Evolutionary conservation across 2,329 filamentous ascomycete species (phyloP).

Genomic region (Monilinia polystroma): DNA sequence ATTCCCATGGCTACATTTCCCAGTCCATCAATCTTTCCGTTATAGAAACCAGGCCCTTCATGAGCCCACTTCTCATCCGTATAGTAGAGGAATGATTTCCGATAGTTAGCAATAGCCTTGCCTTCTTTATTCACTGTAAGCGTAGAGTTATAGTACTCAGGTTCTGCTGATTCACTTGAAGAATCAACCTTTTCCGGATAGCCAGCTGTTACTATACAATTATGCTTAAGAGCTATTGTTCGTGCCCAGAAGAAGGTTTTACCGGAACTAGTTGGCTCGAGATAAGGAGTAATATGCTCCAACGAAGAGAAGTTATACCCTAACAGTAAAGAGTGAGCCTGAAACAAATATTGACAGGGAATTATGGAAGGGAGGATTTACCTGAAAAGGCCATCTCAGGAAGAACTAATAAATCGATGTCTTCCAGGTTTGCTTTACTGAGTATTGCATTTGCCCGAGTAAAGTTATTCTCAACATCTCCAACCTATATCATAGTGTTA

Average conservation of each 20-base stretch:
- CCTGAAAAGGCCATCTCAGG: slow-evolving; percentile 76
- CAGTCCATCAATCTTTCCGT: slow-evolving; percentile 47
- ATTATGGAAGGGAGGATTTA: slow-evolving; percentile 39
- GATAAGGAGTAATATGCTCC: slow-evolving; percentile 63
- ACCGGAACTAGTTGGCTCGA: slow-evolving; percentile 66
- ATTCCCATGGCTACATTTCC: slow-evolving; percentile 59
- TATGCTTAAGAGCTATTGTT: slow-evolving; percentile 61
- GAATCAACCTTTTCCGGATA: slow-evolving; percentile 69
- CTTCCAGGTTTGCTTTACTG: slow-evolving; percentile 48
- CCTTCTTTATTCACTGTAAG: slow-evolving; percentile 58
- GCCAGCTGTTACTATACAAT: slow-evolving; percentile 67
- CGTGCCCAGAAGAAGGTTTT: slow-evolving; percentile 71
- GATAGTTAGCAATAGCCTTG: slow-evolving; percentile 59
- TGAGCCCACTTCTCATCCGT: slow-evolving; percentile 62
- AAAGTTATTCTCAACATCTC: slow-evolving; percentile 69
- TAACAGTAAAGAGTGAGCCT: slow-evolving; percentile 7
- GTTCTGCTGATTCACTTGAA: slow-evolving; percentile 48
- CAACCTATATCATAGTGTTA: slow-evolving; percentile 49
- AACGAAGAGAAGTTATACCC: slow-evolving; percentile 75
- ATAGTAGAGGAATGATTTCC: slow-evolving; percentile 59
- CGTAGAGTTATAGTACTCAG: slow-evolving; percentile 56
- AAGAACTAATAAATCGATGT: slow-evolving; percentile 70
- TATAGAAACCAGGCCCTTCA: slow-evolving; percentile 55
- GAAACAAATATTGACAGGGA: not conserved
- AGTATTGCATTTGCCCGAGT: slow-evolving; percentile 65